phyloP scores from a whole-genome alignment of 2,329 filamentous ascomycete species.

The Colletotrichum camelliae region DNA sequence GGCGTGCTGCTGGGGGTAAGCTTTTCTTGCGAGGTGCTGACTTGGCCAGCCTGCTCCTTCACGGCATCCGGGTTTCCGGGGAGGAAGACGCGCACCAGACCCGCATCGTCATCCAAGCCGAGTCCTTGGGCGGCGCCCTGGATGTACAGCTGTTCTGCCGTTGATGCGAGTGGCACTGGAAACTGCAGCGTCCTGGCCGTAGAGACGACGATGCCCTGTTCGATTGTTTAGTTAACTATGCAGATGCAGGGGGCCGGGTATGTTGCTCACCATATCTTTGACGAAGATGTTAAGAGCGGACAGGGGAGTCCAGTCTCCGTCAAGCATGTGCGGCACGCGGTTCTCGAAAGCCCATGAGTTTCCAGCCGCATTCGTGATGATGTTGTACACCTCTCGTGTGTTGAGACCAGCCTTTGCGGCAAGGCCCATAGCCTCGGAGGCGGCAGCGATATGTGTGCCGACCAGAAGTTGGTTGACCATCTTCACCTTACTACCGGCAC shows the following conservation, averaged over 20 bases:
- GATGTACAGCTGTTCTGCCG: slow-evolving; percentile 37
- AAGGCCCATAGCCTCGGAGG: slow-evolving; percentile 57
- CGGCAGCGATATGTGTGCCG: slow-evolving; percentile 55
- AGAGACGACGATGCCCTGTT: slow-evolving; percentile 32
- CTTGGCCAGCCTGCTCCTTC: slow-evolving; percentile 18
- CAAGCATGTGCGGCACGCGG: slow-evolving; percentile 57
- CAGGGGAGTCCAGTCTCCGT: slow-evolving; percentile 48
- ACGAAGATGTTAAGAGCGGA: slow-evolving; percentile 40
- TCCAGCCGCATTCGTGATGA: slow-evolving; percentile 33
- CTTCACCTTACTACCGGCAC: slow-evolving; percentile 58
- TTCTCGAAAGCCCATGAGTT: slow-evolving; percentile 63
- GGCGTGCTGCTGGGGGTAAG: slow-evolving; percentile 26
- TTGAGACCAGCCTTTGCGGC: slow-evolving; percentile 53
- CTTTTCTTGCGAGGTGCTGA: background rate
- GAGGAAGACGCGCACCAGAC: slow-evolving; percentile 31
- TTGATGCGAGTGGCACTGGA: slow-evolving; percentile 38
- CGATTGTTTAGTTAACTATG: background rate
- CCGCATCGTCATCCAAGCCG: slow-evolving; percentile 32
- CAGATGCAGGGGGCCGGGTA: background rate
- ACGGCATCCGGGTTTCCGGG: slow-evolving; percentile 20
- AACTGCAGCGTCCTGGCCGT: slow-evolving; percentile 34
- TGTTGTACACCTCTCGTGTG: slow-evolving; percentile 34
- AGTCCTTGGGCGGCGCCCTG: slow-evolving; percentile 30
- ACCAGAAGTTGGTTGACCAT: slow-evolving; percentile 59
- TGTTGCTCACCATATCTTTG: slow-evolving; percentile 36